These are phyloP conservation scores for Fusarium avenaceum DNA, from an alignment of 2,329 filamentous ascomycete species.

Conservation along the genomic window DNA sequence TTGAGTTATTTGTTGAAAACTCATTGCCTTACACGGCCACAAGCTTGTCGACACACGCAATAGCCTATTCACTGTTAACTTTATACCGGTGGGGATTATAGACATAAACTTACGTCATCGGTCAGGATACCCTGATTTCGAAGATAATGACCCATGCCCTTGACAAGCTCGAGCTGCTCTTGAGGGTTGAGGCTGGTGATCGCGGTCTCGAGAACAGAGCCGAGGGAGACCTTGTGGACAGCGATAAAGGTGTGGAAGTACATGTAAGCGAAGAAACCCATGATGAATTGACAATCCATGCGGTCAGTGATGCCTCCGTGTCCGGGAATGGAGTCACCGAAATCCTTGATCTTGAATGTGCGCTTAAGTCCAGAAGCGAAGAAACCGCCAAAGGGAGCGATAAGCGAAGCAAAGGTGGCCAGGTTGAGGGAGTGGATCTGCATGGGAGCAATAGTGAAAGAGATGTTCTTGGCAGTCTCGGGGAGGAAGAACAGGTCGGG, in stretches of 20 bases:
- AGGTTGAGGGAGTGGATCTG: conserved; percentile 93
- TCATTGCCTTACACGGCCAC: conserved; percentile 42
- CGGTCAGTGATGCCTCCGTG: conserved; percentile 98
- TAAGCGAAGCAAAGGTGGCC: conserved; percentile 93
- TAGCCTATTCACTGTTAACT: conserved; percentile 42
- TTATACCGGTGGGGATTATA: not conserved
- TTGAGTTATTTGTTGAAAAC: conserved; percentile 8
- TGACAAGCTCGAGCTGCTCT: conserved; percentile 87
- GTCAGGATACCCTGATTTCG: conserved; percentile 70
- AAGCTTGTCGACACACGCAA: conserved; percentile 47
- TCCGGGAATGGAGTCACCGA: conserved; percentile 96
- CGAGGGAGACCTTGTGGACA: conserved; percentile 85
- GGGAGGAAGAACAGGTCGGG: conserved; percentile 79
- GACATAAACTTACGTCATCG: conserved; percentile 48
- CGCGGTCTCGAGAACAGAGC: conserved; percentile 88
- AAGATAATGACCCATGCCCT: conserved; percentile 73
- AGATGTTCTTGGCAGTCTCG: conserved; percentile 66
- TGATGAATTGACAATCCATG: conserved; percentile 99
- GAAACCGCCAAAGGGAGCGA: conserved; percentile 97
- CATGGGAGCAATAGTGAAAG: conserved; percentile 85
- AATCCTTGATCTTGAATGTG: conserved; percentile 99
- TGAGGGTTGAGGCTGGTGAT: conserved; percentile 90
- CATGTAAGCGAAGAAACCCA: conserved; percentile 98
- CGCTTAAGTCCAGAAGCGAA: conserved; percentile 98
- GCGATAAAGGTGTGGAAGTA: conserved; percentile 99